Conservation (phyloP, 495 filamentous ascomycete genomes). For the Penicillium verhagenii region DNA sequence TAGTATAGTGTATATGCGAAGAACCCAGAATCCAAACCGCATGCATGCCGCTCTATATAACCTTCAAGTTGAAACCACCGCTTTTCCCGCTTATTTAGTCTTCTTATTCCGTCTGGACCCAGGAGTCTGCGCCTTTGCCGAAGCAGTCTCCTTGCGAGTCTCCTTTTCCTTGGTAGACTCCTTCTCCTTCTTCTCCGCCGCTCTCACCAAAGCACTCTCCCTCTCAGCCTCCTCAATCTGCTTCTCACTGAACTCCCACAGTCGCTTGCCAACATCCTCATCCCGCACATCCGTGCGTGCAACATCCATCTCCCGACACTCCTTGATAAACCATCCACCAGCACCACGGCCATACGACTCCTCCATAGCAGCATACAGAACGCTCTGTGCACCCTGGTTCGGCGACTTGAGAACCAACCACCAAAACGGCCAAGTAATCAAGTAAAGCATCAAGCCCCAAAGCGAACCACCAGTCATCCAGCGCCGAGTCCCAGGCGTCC, state of each 20-base stretch:
- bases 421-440: constrained; percentile 73
- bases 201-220: constrained; percentile 66
- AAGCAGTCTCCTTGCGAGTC: constrained; percentile 37
- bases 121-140: constrained; percentile 33
- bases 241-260: constrained; percentile 87
- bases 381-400: constrained; percentile 78
- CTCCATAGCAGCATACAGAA: constrained; percentile 85
- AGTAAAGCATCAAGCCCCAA: constrained; percentile 76
- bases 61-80: no score
- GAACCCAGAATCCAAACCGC: neutral
- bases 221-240: constrained; percentile 82
- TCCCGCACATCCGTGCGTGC: constrained; percentile 72
- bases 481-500: constrained; percentile 82
- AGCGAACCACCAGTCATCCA: constrained; percentile 84
- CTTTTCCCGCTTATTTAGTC: constrained; percentile 18
- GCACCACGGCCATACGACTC: constrained; percentile 61
- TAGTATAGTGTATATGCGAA: neutral
- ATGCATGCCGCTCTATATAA: neutral
- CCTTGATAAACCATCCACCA: constrained; percentile 75
- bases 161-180: constrained; percentile 50
- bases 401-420: constrained; percentile 88
- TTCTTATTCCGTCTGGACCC: constrained; percentile 50
- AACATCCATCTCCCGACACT: constrained; percentile 74
- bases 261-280: constrained; percentile 71
- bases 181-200: constrained; percentile 65